Evolutionary conservation across 1,139 yeast genomes (phyloP).

Genomic region (Magnusiomyces fungicola): DNA sequence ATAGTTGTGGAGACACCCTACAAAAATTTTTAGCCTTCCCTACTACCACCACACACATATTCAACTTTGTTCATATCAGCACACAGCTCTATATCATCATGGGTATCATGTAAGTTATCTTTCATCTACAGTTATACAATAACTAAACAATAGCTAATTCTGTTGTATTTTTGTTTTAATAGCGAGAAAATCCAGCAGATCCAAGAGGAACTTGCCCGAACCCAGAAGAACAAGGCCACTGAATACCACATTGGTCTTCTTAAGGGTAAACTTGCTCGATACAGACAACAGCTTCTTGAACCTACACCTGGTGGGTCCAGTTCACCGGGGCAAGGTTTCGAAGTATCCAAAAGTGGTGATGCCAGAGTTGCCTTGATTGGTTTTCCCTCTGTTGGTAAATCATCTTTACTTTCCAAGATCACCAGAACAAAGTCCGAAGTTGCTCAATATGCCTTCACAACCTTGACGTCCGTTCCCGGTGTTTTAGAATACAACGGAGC

Average conservation of each 20-base stretch:
- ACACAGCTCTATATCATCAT: neutral
- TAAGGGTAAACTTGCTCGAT: conserved; percentile 92
- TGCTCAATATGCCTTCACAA: conserved; percentile 92
- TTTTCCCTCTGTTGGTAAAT: conserved; percentile 96
- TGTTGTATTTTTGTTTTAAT: neutral
- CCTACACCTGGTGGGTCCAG: conserved; percentile 74
- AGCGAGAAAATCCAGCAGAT: conserved; percentile 77
- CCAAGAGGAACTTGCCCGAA: conserved; percentile 88
- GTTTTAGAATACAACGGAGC: conserved; percentile 93
- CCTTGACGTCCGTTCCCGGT: conserved; percentile 94
- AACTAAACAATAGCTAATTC: neutral
- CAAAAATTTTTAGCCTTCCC: neutral
- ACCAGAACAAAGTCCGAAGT: conserved; percentile 93
- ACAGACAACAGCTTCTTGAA: conserved; percentile 82
- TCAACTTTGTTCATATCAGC: neutral
- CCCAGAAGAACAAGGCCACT: conserved; percentile 97
- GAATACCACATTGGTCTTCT: conserved; percentile 92
- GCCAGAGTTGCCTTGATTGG: conserved; percentile 94
- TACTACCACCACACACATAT: neutral
- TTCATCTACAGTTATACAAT: neutral
- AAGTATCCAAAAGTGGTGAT: conserved; percentile 92
- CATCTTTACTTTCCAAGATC: conserved; percentile 74
- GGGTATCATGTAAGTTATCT: conserved; percentile 9
- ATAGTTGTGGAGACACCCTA: neutral
- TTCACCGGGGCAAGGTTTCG: conserved; percentile 86